Conservation (phyloP, 140 eudicot species). For the Flaveria floridana region DNA sequence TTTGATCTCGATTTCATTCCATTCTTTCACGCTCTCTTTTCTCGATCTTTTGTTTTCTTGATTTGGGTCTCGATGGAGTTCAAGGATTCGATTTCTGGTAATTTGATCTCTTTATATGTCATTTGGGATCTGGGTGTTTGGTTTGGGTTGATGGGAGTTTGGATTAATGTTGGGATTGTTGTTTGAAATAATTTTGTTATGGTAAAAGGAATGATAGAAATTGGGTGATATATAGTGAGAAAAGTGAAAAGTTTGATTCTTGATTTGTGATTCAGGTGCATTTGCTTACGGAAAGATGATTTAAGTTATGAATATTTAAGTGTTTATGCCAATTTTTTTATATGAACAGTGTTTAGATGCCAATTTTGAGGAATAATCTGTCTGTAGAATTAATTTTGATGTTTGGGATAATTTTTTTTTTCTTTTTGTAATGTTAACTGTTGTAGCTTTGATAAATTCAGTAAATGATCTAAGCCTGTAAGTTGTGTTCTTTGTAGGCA, state of each 20-base stretch:
- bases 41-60: conserved; percentile 11
- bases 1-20: not conserved
- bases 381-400: not conserved
- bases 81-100: conserved; percentile 49
- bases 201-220: not conserved
- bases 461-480: not conserved
- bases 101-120: conserved; percentile 1
- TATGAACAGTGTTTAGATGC: not conserved
- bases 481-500: conserved; percentile 43
- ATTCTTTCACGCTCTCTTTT: not conserved
- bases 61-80: conserved; percentile 41
- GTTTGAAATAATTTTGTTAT: not conserved
- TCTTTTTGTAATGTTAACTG: not conserved
- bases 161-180: not conserved
- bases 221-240: not conserved
- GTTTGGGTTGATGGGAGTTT: not conserved
- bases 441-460: not conserved
- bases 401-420: too few relatives aligned
- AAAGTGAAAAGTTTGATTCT: too few relatives aligned
- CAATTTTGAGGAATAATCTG: not conserved
- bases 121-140: not conserved
- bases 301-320: not conserved
- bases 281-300: not conserved
- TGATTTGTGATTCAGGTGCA: too few relatives aligned
- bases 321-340: not conserved